These are phyloP conservation scores for Echites panduratus DNA, from an alignment of 257 asterid genomes.

Conservation along the genomic window DNA sequence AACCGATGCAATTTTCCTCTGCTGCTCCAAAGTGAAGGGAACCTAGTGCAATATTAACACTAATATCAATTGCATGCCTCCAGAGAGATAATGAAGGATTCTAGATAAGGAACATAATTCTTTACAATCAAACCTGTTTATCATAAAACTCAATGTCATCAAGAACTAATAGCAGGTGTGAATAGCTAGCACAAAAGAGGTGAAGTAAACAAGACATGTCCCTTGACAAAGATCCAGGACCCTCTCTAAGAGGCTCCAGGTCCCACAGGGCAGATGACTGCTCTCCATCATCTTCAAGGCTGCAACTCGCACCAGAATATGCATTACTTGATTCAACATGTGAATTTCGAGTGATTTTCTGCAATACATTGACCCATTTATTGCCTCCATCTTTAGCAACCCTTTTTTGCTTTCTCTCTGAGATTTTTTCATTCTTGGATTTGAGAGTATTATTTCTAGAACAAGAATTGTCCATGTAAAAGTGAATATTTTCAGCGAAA, in stretches of 20 bases:
- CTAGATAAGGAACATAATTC: conserved; percentile 5
- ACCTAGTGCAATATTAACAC: conserved; percentile 37
- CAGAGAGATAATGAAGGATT: neutral
- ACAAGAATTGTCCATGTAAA: conserved; percentile 19
- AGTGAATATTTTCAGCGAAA: conserved; percentile 37
- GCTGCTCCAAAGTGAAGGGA: conserved; percentile 85
- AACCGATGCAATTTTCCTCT: conserved; percentile 61
- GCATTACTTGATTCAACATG: conserved; percentile 33
- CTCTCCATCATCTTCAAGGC: conserved; percentile 35
- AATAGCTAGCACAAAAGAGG: conserved; percentile 84
- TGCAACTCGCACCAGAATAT: conserved; percentile 29
- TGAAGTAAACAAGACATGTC: conserved; percentile 67
- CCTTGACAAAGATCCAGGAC: conserved; percentile 71
- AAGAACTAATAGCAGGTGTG: conserved; percentile 83
- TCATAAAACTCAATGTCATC: conserved; percentile 93
- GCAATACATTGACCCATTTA: conserved; percentile 71
- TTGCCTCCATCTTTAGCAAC: conserved; percentile 54
- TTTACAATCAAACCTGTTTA: conserved; percentile 60
- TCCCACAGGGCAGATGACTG: conserved; percentile 65
- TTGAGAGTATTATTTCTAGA: conserved; percentile 28
- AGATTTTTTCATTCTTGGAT: conserved; percentile 34
- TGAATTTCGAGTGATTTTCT: conserved; percentile 62
- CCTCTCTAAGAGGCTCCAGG: conserved; percentile 60
- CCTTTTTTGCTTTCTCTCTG: conserved; percentile 49
- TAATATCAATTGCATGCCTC: neutral